A percentile compares a stretch with the other conserved stretches of the same genome.
Conservation (phyloP, 2,329 filamentous ascomycete species). For the Pestalotiopsis sp. region DNA sequence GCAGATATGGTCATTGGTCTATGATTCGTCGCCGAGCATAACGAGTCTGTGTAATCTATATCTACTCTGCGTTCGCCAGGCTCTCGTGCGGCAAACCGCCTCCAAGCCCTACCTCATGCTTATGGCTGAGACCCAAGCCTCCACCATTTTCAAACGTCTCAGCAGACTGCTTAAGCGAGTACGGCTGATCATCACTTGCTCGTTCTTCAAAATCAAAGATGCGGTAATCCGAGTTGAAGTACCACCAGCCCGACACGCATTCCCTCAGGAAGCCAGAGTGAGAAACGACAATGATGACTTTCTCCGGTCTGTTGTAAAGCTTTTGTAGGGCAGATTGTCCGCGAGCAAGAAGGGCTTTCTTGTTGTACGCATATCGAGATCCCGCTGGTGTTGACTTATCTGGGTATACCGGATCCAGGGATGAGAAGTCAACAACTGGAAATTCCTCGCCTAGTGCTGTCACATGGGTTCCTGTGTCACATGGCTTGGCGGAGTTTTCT, state of each 20-base stretch:
- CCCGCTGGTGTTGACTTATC: conserved; percentile 58
- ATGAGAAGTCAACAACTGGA: conserved; percentile 57
- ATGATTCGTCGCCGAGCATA: not conserved
- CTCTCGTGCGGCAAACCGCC: conserved; percentile 38
- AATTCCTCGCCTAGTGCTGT: conserved; percentile 48
- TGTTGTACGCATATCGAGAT: conserved; percentile 54
- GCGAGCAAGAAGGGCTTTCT: conserved; percentile 54
- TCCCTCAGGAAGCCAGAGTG: conserved; percentile 66
- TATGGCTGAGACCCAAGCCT: conserved; percentile 52
- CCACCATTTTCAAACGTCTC: conserved; percentile 48
- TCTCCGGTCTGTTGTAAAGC: conserved; percentile 58
- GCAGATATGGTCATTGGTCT: not conserved
- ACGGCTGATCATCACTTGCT: conserved; percentile 27
- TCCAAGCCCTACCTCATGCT: conserved; percentile 40
- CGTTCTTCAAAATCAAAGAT: conserved; percentile 55
- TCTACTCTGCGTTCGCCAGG: not conserved
- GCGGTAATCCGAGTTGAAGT: conserved; percentile 66
- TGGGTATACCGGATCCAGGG: conserved; percentile 62
- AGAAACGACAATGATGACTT: conserved; percentile 65
- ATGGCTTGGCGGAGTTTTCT: conserved; percentile 60
- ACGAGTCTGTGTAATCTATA: not conserved
- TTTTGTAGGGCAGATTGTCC: conserved; percentile 52
- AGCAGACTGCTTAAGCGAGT: conserved; percentile 49
- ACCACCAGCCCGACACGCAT: conserved; percentile 57
- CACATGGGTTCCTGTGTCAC: conserved; percentile 61